Percentiles rank a stretch among this genome's conserved stretches.
phyloP scores from a whole-genome alignment of 2,329 filamentous ascomycete genomes.

The Cladosporium sp. region DNA sequence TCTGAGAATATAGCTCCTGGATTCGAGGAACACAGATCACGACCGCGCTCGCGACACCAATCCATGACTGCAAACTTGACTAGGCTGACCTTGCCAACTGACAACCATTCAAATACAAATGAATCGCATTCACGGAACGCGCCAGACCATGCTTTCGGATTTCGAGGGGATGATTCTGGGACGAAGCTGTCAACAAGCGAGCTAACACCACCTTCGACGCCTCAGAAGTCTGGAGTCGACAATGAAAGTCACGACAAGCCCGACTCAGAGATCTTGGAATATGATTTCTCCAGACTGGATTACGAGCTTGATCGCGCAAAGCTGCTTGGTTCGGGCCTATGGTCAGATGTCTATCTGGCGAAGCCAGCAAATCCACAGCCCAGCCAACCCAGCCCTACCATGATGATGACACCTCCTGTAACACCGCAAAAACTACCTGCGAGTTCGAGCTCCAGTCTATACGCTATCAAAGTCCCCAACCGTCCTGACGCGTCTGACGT shows the following conservation, averaged over 20 bases:
- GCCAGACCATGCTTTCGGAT: background rate
- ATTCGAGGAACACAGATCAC: background rate
- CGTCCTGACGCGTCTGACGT: slow-evolving; percentile 31
- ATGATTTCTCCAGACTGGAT: slow-evolving; percentile 22
- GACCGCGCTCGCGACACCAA: slow-evolving; percentile 9
- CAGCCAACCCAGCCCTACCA: background rate
- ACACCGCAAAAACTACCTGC: slow-evolving; percentile 8
- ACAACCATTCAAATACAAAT: slow-evolving; percentile 97
- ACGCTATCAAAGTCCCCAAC: slow-evolving; percentile 32
- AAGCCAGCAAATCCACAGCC: slow-evolving; percentile 18
- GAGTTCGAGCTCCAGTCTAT: slow-evolving; percentile 14
- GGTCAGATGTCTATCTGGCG: slow-evolving; percentile 34
- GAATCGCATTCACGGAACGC: slow-evolving; percentile 74
- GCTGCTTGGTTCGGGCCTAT: slow-evolving; percentile 32
- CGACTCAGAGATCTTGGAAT: slow-evolving; percentile 10
- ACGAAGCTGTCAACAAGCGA: background rate
- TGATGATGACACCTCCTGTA: slow-evolving; percentile 18
- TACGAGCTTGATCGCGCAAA: slow-evolving; percentile 31
- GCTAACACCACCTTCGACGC: slow-evolving; percentile 6
- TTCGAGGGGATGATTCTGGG: background rate
- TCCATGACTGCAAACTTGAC: slow-evolving; percentile 9
- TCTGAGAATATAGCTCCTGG: slow-evolving; percentile 1
- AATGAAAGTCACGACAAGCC: background rate
- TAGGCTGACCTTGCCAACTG: slow-evolving; percentile 2
- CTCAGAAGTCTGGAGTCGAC: background rate